Base-by-base conservation (phyloP, 768 basidiomycete genomes). In the Hygrocybe coccinea region DNA sequence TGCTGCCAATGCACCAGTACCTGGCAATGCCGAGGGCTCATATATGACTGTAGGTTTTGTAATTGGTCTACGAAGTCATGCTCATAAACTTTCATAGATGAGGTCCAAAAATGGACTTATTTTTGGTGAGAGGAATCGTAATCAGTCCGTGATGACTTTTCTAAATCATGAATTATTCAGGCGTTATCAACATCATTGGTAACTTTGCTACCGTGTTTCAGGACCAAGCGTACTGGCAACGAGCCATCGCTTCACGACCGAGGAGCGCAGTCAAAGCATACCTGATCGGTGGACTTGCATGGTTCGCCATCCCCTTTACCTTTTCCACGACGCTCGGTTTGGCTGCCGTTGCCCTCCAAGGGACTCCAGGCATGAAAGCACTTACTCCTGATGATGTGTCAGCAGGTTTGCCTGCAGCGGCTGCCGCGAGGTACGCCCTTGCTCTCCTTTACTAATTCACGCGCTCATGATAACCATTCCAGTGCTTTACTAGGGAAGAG, bases 211-310 rank as follows among this genome's bases (percentile, higher is more conserved):
- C 58, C 25, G 76, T 79, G 6, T 80, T 79, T 64, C 74, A 78
- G 57, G 78, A 80, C 60, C 85, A 89, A 63, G 86, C 89, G 0
- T 97, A 95, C 70, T 95, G 90, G 86, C 91, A 93, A 65, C 80
- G 91, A 12, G 93, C 93, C 1, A 91, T 97, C 64, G 94, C 95
- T 2, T 87, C 85, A 56, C 75, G 85, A 14, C 92, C 91, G 0
- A 85, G 82, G 1, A 85, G 80, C n/a, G 88, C 87, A 11, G 92
- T 94, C 56, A 94, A 92, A 69, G 94, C 89, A 0, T 97, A 92
- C 72, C 74, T 95, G 3, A 77, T 92, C 7, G 95, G 94, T 43
- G 94, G 93, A 2, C 67, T 94, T 6, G 87, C 91, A 1, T 97
- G 95, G 82, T 92, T 95, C 64, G 83, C 88, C 1, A 91, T 94